Percentiles rank a stretch among this genome's conserved stretches.
phyloP scores from a whole-genome alignment of 1,284 basidiomycete species.

The Sporisorium reilianum region DNA sequence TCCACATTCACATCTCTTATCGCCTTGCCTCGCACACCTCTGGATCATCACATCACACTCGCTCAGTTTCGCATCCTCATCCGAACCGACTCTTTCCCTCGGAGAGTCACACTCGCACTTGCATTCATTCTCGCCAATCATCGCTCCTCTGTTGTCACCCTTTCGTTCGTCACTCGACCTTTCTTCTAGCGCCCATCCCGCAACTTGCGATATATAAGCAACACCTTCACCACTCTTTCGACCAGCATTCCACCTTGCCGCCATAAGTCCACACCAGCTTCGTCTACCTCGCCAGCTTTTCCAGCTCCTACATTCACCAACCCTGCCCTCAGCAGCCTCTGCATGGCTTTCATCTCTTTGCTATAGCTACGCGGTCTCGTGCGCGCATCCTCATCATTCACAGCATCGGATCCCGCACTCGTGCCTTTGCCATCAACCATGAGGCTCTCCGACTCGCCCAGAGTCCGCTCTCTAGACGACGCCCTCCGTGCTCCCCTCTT shows the following conservation, averaged over 20 bases:
- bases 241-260: neutral
- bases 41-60: neutral
- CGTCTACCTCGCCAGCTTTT: neutral
- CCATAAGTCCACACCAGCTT: neutral
- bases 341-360: slow-evolving; percentile 14
- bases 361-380: neutral
- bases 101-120: neutral
- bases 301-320: neutral
- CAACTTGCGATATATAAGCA: neutral
- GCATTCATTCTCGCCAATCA: neutral
- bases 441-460: slow-evolving; percentile 16
- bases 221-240: neutral
- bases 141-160: neutral
- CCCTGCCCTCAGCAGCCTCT: slow-evolving; percentile 5
- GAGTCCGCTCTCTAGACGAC: slow-evolving; percentile 13
- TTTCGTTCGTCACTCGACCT: neutral
- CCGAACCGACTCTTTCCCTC: neutral
- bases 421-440: neutral
- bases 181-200: neutral
- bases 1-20: neutral
- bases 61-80: neutral
- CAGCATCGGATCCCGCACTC: neutral
- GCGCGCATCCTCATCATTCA: slow-evolving; percentile 6
- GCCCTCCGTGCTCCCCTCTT: neutral
- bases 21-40: neutral